A percentile compares a stretch with the other conserved stretches of the same genome.
These are phyloP conservation scores for Nicotiana benthamiana DNA, from an alignment of 257 asterid genomes.

Conservation along the genomic window DNA sequence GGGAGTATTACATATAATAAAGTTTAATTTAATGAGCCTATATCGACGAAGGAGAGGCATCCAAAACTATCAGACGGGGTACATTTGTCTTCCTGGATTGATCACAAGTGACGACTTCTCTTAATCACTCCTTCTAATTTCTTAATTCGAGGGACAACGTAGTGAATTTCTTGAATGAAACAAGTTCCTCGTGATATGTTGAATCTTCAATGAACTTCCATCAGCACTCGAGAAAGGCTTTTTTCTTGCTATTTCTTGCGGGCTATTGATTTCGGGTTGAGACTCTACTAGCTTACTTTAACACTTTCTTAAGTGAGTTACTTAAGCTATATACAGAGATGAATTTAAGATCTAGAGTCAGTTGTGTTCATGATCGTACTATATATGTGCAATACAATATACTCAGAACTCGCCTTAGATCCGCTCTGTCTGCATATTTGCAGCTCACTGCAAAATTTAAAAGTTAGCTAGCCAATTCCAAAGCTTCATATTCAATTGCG, in stretches of 20 bases:
- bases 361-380: not conserved
- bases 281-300: too few species aligned
- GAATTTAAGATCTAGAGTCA: not conserved
- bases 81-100: not conserved
- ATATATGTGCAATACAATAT: not conserved
- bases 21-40: not conserved
- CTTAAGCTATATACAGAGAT: not conserved
- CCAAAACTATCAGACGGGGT: not conserved
- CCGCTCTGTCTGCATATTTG: not conserved
- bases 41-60: not conserved
- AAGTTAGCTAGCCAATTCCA: not conserved
- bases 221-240: too few species aligned
- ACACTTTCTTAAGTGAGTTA: too few species aligned
- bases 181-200: too few species aligned
- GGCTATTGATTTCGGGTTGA: too few species aligned
- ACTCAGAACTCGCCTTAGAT: not conserved
- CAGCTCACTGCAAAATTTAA: not conserved
- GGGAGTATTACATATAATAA: too few species aligned
- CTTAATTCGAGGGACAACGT: too few species aligned
- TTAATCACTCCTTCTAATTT: too few species aligned
- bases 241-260: too few species aligned
- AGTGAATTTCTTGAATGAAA: too few species aligned
- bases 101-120: too few species aligned
- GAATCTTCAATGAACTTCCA: too few species aligned
- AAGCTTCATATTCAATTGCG: constrained; percentile 11